phyloP scores from a whole-genome alignment of 2,329 filamentous ascomycete genomes.

The Ophiognomonia clavigignenti-juglandacearum region DNA sequence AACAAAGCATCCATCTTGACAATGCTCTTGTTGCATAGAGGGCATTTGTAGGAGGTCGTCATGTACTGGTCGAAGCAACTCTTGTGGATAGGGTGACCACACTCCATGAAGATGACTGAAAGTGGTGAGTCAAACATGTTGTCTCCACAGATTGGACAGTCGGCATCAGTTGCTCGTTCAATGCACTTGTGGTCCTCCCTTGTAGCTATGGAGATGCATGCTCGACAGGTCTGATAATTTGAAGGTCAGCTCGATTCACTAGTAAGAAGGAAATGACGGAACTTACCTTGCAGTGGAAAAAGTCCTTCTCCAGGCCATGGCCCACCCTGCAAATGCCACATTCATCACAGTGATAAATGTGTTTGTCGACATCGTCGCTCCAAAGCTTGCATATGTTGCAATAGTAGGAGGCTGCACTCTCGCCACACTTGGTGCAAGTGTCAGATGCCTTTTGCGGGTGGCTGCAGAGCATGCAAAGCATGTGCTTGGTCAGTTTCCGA shows the following conservation, averaged over 20 bases:
- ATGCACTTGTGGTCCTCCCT: slow-evolving; percentile 87
- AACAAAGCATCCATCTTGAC: slow-evolving; percentile 97
- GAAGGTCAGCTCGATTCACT: slow-evolving; percentile 1
- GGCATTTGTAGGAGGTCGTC: slow-evolving; percentile 88
- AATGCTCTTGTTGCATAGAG: slow-evolving; percentile 94
- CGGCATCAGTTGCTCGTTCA: slow-evolving; percentile 87
- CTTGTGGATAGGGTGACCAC: slow-evolving; percentile 89
- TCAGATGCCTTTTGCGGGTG: slow-evolving; percentile 80
- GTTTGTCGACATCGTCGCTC: slow-evolving; percentile 88
- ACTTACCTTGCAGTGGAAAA: slow-evolving; percentile 91
- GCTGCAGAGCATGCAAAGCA: slow-evolving; percentile 95
- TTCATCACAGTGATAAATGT: slow-evolving; percentile 93
- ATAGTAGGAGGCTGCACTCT: slow-evolving; percentile 81
- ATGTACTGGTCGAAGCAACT: slow-evolving; percentile 86
- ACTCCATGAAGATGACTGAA: slow-evolving; percentile 23
- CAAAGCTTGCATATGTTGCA: slow-evolving; percentile 93
- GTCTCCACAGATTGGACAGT: slow-evolving; percentile 94
- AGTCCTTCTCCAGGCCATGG: slow-evolving; percentile 89
- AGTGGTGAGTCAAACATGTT: slow-evolving; percentile 40
- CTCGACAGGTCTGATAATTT: slow-evolving; percentile 68
- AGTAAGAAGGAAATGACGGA: background rate
- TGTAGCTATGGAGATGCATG: slow-evolving; percentile 87
- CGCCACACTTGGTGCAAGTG: slow-evolving; percentile 70
- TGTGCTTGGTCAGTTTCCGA: slow-evolving; percentile 81
- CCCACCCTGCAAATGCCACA: slow-evolving; percentile 94